phyloP scores from a whole-genome alignment of 75 land plant genomes.

The Pinus albicaulis region DNA sequence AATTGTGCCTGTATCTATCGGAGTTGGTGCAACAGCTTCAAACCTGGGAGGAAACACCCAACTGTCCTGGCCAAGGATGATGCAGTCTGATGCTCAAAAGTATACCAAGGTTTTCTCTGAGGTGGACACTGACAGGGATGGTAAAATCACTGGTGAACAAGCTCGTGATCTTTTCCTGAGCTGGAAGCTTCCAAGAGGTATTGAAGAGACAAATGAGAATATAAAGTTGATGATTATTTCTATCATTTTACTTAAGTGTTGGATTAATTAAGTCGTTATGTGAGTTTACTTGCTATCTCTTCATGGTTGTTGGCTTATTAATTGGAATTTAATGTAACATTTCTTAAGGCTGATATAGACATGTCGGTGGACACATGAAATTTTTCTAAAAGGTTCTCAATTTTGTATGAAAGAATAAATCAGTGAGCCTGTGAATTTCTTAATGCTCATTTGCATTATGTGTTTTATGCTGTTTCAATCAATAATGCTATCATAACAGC shows the following conservation, averaged over 20 bases:
- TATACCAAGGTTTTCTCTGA: conserved; percentile 72
- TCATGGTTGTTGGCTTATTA: background rate
- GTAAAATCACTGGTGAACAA: conserved; percentile 86
- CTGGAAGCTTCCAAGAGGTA: conserved; percentile 95
- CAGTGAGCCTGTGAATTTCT: background rate
- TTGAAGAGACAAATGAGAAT: background rate
- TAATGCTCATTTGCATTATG: background rate
- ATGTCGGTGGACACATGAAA: background rate
- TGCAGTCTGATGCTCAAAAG: conserved; percentile 60
- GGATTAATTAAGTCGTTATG: background rate
- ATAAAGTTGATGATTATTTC: background rate
- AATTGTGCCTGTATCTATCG: conserved; percentile 10
- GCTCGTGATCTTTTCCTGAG: conserved; percentile 88
- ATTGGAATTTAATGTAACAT: background rate
- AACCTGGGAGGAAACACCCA: conserved; percentile 23
- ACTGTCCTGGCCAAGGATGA: conserved; percentile 82
- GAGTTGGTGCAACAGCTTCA: conserved; percentile 22
- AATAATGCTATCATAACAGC: background rate
- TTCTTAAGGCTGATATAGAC: background rate
- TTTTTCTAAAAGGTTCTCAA: background rate
- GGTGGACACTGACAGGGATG: conserved; percentile 92
- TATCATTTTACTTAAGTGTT: background rate
- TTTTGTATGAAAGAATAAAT: background rate
- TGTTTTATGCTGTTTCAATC: background rate
- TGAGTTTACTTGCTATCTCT: background rate